These are phyloP conservation scores for Stellera chamaejasme DNA, from an alignment of 345 rosid species.

Conservation along the genomic window DNA sequence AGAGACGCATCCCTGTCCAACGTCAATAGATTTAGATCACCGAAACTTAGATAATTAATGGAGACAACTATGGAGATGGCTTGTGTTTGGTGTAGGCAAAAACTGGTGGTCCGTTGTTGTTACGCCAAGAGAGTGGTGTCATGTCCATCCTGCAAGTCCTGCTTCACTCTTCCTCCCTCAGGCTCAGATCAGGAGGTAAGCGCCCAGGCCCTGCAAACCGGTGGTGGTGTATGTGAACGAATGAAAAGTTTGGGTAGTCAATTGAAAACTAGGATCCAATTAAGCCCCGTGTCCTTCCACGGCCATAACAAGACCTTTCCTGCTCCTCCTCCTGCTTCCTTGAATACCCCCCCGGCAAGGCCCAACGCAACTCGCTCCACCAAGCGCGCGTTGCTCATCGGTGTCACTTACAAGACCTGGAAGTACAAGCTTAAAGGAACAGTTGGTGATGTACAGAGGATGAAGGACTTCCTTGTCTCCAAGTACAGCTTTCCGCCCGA, in stretches of 20 bases:
- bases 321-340: not conserved
- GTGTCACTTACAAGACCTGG: conserved; percentile 30
- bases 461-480: conserved; percentile 29
- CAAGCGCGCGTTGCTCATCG: conserved; percentile 46
- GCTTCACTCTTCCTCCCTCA: not conserved
- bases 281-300: not conserved
- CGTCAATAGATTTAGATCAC: too few relatives aligned
- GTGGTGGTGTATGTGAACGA: not conserved
- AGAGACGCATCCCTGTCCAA: too few relatives aligned
- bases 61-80: not conserved
- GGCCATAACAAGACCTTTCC: conserved; percentile 7
- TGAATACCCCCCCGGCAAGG: not conserved
- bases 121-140: not conserved
- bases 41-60: too few relatives aligned
- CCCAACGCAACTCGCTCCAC: not conserved
- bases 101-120: not conserved
- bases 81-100: not conserved
- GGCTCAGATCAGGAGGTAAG: not conserved
- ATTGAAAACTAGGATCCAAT: not conserved
- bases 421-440: conserved; percentile 47
- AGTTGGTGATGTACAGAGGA: conserved; percentile 36
- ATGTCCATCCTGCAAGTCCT: conserved; percentile 1
- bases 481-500: conserved; percentile 18
- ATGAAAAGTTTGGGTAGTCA: not conserved
- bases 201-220: not conserved